phyloP scores from a whole-genome alignment of 805 yeast species.

The Pichia pseudocactophila region DNA sequence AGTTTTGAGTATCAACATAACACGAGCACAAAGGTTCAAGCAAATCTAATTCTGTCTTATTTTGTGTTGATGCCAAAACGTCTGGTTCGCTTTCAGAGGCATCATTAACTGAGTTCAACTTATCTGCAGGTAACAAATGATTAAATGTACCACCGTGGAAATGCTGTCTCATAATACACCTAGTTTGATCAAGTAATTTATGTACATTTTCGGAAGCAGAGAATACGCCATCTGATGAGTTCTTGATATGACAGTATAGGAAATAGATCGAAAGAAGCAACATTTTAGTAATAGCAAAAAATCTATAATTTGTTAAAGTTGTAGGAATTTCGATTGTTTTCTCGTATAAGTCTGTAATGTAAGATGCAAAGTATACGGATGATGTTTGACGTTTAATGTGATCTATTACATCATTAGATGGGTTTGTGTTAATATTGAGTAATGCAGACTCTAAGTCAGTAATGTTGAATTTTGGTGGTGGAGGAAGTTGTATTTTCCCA shows the following conservation, averaged over 20 bases:
- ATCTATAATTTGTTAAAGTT: conserved; percentile 4
- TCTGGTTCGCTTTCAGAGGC: not conserved
- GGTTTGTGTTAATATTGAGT: not conserved
- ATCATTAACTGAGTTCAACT: not conserved
- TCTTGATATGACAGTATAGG: conserved; percentile 2
- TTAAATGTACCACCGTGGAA: conserved; percentile 1
- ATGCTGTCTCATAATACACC: conserved; percentile 1
- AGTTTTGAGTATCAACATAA: too few species aligned
- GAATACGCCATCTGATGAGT: not conserved
- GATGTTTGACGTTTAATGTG: not conserved
- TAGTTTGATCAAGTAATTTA: not conserved
- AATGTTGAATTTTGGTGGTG: not conserved
- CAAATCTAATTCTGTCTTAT: too few species aligned
- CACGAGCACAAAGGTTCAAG: too few species aligned
- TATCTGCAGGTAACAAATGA: conserved; percentile 2
- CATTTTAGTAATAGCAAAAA: conserved; percentile 8
- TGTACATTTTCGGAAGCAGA: not conserved
- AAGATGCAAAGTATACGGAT: not conserved
- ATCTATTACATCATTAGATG: not conserved
- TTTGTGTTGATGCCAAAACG: too few species aligned
- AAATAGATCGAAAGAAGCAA: conserved; percentile 6
- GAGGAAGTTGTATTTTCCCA: not conserved
- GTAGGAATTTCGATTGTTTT: not conserved
- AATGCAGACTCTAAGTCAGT: conserved; percentile 1
- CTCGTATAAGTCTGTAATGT: conserved; percentile 5